phyloP scores from a whole-genome alignment of 306 rosid genomes.

The Sechiopsis laciniata region DNA sequence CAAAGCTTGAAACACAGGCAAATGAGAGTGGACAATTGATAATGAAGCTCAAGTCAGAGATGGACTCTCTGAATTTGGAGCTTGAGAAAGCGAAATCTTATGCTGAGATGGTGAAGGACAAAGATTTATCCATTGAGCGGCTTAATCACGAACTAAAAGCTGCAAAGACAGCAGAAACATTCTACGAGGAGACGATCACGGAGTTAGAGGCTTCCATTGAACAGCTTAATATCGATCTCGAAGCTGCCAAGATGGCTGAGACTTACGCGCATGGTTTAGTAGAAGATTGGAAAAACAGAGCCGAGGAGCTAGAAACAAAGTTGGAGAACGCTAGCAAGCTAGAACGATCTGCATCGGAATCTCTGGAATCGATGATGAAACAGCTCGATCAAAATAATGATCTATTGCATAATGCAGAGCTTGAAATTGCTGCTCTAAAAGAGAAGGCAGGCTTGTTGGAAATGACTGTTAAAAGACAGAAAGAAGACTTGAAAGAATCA shows the following conservation, averaged over 20 bases:
- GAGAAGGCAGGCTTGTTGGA: slow-evolving; percentile 72
- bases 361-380: slow-evolving; percentile 62
- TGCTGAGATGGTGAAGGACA: slow-evolving; percentile 49
- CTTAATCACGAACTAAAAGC: slow-evolving; percentile 74
- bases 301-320: slow-evolving; percentile 53
- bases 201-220: slow-evolving; percentile 65
- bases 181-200: slow-evolving; percentile 40
- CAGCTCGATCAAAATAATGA: slow-evolving; percentile 64
- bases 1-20: slow-evolving; percentile 63
- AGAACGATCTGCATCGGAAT: slow-evolving; percentile 81
- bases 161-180: slow-evolving; percentile 71
- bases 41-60: slow-evolving; percentile 51
- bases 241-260: slow-evolving; percentile 85
- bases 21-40: slow-evolving; percentile 46
- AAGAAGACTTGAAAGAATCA: slow-evolving; percentile 64
- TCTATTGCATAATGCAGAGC: slow-evolving; percentile 60
- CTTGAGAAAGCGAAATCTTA: slow-evolving; percentile 46
- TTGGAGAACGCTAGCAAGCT: slow-evolving; percentile 58
- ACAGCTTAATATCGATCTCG: slow-evolving; percentile 71
- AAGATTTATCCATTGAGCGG: slow-evolving; percentile 60
- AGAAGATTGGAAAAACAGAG: slow-evolving; percentile 59
- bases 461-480: slow-evolving; percentile 64
- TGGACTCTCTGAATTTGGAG: slow-evolving; percentile 51
- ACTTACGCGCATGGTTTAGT: slow-evolving; percentile 61
- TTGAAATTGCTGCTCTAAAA: slow-evolving; percentile 62